Percentiles rank a stretch among this genome's conserved stretches.
Evolutionary conservation across 345 rosid species (phyloP).

Genomic region (Brassica cretica): DNA sequence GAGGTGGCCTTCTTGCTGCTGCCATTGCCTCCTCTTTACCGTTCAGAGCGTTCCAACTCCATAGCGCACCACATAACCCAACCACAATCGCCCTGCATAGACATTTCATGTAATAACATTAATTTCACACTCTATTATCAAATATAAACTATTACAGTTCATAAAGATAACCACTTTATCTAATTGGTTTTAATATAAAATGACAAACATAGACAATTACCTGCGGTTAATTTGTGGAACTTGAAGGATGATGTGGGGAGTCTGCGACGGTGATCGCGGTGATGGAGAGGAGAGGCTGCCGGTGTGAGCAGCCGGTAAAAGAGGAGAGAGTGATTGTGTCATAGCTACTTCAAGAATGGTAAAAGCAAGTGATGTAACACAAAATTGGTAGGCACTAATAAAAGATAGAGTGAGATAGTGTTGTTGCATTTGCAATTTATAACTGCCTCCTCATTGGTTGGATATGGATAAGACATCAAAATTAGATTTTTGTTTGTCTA

Average conservation of each 20-base stretch:
- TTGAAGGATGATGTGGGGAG: conserved; percentile 31
- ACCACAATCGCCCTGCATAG: conserved; percentile 18
- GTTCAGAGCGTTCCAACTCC: conserved; percentile 45
- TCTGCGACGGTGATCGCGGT: conserved; percentile 29
- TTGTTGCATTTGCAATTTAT: conserved; percentile 28
- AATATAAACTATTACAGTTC: background rate
- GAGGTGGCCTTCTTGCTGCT: conserved; percentile 64
- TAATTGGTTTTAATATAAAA: background rate
- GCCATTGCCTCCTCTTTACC: conserved; percentile 51
- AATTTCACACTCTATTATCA: background rate
- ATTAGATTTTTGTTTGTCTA: conserved; percentile 21
- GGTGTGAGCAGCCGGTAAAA: conserved; percentile 37
- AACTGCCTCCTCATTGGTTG: conserved; percentile 48
- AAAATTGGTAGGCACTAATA: background rate
- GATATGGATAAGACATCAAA: conserved; percentile 46
- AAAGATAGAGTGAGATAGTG: conserved; percentile 37
- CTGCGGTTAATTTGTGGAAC: conserved; percentile 47
- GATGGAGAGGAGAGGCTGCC: conserved; percentile 33
- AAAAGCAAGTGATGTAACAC: too few relatives aligned
- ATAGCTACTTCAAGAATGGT: background rate
- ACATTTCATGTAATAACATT: background rate
- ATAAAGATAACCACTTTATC: background rate
- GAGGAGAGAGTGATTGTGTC: conserved; percentile 50
- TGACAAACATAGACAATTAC: conserved; percentile 24
- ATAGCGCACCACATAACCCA: conserved; percentile 47